phyloP scores from a whole-genome alignment of 768 basidiomycete genomes.

The Obba rivulosa region DNA sequence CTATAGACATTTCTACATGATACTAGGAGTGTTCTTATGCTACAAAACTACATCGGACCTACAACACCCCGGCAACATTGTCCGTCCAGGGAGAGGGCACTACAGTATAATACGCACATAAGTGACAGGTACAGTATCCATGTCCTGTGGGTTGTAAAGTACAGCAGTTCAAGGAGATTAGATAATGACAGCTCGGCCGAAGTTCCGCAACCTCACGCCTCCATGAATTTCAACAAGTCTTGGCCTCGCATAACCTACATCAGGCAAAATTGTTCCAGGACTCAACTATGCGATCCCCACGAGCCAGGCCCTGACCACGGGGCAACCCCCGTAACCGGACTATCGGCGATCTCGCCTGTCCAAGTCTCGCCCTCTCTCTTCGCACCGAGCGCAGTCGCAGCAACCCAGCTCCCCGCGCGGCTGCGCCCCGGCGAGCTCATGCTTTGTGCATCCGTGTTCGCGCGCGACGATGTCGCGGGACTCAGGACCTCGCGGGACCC shows the following conservation, averaged over 20 bases:
- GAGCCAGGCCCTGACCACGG: conserved; percentile 7
- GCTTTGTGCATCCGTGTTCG: conserved; percentile 8
- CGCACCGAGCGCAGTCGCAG: conserved; percentile 17
- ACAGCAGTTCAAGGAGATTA: no score
- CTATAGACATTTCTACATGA: no score
- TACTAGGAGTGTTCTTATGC: no score
- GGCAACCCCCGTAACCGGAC: conserved; percentile 8
- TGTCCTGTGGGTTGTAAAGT: no score
- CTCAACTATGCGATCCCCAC: conserved; percentile 7
- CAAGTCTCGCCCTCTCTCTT: conserved; percentile 10
- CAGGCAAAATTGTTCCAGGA: background rate
- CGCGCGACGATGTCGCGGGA: conserved; percentile 14
- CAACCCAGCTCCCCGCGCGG: conserved; percentile 21
- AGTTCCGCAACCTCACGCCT: no score
- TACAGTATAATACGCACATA: no score
- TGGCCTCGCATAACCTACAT: background rate
- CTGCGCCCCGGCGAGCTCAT: conserved; percentile 18
- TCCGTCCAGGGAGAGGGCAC: no score
- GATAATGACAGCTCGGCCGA: no score
- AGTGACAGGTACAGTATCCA: no score
- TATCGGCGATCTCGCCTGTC: conserved; percentile 2
- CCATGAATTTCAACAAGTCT: no score
- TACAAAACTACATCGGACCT: no score
- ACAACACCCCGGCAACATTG: no score
- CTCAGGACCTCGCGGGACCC: conserved; percentile 54